A percentile compares a stretch with the other conserved stretches of the same genome.
phyloP scores from a whole-genome alignment of 2,329 filamentous ascomycete species.

The Colletotrichum sp. region DNA sequence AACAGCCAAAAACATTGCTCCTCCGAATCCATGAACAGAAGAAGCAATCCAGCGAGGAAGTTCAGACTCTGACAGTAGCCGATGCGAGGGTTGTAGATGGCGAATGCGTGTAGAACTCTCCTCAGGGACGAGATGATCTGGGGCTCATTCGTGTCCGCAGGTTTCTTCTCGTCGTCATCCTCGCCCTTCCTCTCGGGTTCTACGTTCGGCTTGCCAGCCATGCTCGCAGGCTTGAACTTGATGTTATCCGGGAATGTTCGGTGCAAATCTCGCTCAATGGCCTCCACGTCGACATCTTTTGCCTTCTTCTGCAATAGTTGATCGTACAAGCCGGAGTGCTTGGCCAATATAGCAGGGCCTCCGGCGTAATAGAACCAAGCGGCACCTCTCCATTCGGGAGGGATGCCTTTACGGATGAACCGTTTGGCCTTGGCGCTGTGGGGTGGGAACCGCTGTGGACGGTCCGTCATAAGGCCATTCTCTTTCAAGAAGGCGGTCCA shows the following conservation, averaged over 20 bases:
- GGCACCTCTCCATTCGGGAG: slow-evolving; percentile 90
- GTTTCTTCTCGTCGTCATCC: slow-evolving; percentile 23
- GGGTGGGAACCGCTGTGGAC: slow-evolving; percentile 78
- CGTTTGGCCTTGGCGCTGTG: slow-evolving; percentile 84
- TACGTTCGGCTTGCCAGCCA: slow-evolving; percentile 30
- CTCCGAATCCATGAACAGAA: slow-evolving; percentile 86
- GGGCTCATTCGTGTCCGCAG: slow-evolving; percentile 61
- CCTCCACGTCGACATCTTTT: slow-evolving; percentile 78
- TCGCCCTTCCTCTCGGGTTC: slow-evolving; percentile 9
- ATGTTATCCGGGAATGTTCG: slow-evolving; percentile 95
- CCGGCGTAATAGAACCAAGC: slow-evolving; percentile 98
- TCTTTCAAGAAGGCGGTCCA: slow-evolving; percentile 82
- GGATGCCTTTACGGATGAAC: slow-evolving; percentile 91
- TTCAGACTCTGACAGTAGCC: slow-evolving; percentile 97
- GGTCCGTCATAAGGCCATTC: slow-evolving; percentile 71
- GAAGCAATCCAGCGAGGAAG: slow-evolving; percentile 87
- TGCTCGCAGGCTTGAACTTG: slow-evolving; percentile 73
- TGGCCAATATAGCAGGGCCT: slow-evolving; percentile 77
- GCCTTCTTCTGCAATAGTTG: slow-evolving; percentile 68
- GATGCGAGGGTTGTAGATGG: slow-evolving; percentile 87
- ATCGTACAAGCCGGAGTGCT: slow-evolving; percentile 78
- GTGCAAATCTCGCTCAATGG: slow-evolving; percentile 92
- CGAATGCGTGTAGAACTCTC: slow-evolving; percentile 86
- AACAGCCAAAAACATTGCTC: slow-evolving; percentile 93
- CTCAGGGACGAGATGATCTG: slow-evolving; percentile 81